A percentile compares a stretch with the other conserved stretches of the same genome.
Evolutionary conservation across 768 basidiomycete genomes (phyloP).

Genomic region (Mycena kentingensis): DNA sequence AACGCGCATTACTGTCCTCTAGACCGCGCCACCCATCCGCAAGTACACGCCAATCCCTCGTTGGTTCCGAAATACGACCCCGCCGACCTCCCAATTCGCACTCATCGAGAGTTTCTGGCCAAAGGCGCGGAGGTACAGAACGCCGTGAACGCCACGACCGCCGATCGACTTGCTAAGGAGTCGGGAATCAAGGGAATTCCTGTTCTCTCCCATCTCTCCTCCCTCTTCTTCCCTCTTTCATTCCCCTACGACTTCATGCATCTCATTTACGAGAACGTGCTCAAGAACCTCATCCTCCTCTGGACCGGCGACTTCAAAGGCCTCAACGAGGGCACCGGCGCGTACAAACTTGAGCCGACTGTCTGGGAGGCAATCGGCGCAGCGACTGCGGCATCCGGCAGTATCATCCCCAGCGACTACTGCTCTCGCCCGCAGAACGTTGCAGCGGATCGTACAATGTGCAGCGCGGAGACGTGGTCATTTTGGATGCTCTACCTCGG

Average conservation of each 20-base stretch:
- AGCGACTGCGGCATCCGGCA: slow-evolving; percentile 2
- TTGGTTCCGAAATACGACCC: slow-evolving; percentile 22
- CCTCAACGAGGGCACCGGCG: slow-evolving; percentile 28
- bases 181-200: slow-evolving; percentile 40
- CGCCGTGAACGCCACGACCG: slow-evolving; percentile 15
- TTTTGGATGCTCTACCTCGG: slow-evolving; percentile 35
- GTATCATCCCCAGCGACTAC: slow-evolving; percentile 32
- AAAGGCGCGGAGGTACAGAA: slow-evolving; percentile 24
- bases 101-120: slow-evolving; percentile 13
- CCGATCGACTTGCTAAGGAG: slow-evolving; percentile 19
- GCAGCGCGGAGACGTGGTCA: slow-evolving; percentile 33
- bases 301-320: slow-evolving; percentile 42
- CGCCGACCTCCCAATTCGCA: slow-evolving; percentile 19
- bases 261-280: slow-evolving; percentile 37
- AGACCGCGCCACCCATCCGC: slow-evolving; percentile 17
- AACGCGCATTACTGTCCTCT: slow-evolving; percentile 28
- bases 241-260: slow-evolving; percentile 55
- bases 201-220: slow-evolving; percentile 32
- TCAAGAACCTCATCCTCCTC: slow-evolving; percentile 33
- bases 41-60: neutral
- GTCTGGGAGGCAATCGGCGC: slow-evolving; percentile 42
- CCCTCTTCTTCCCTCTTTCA: slow-evolving; percentile 37
- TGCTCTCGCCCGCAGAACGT: slow-evolving; percentile 30
- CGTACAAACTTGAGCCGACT: slow-evolving; percentile 22
- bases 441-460: slow-evolving; percentile 18